These are phyloP conservation scores for Suillus occidentalis DNA, from an alignment of 768 basidiomycete species.

Conservation along the genomic window DNA sequence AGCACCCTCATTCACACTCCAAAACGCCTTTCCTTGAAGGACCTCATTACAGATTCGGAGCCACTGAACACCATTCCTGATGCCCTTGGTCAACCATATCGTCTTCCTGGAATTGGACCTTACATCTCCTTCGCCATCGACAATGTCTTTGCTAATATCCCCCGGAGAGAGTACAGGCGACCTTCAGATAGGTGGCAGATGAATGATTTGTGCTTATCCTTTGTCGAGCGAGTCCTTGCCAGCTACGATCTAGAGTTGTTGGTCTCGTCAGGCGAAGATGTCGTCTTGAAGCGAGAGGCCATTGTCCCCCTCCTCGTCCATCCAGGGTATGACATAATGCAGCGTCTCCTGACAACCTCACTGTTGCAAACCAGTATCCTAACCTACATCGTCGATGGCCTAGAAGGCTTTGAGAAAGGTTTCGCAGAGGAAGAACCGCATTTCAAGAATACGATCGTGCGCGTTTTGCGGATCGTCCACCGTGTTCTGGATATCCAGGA, in stretches of 20 bases:
- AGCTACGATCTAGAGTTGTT: constrained; percentile 80
- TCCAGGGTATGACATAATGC: constrained; percentile 86
- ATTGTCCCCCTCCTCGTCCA: constrained; percentile 64
- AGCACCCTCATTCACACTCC: constrained; percentile 82
- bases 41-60: constrained; percentile 57
- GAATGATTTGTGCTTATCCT: constrained; percentile 81
- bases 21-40: constrained; percentile 64
- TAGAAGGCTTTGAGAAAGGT: constrained; percentile 72
- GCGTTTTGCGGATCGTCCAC: constrained; percentile 78
- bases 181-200: constrained; percentile 83
- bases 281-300: constrained; percentile 47
- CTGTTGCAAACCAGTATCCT: constrained; percentile 73
- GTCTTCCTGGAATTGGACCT: constrained; percentile 77
- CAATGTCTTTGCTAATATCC: constrained; percentile 80
- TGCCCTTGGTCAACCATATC: constrained; percentile 74
- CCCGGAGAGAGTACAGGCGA: constrained; percentile 69
- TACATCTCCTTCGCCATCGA: constrained; percentile 88
- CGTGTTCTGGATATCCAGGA: constrained; percentile 85
- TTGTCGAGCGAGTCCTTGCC: constrained; percentile 80
- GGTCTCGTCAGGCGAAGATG: constrained; percentile 56
- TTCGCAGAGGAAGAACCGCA: constrained; percentile 67
- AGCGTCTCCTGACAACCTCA: constrained; percentile 71
- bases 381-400: constrained; percentile 78
- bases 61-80: constrained; percentile 78
- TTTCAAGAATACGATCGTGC: constrained; percentile 74